Evolutionary conservation across 768 basidiomycete species (phyloP).

Genomic region (Tricholoma saponaceum): DNA sequence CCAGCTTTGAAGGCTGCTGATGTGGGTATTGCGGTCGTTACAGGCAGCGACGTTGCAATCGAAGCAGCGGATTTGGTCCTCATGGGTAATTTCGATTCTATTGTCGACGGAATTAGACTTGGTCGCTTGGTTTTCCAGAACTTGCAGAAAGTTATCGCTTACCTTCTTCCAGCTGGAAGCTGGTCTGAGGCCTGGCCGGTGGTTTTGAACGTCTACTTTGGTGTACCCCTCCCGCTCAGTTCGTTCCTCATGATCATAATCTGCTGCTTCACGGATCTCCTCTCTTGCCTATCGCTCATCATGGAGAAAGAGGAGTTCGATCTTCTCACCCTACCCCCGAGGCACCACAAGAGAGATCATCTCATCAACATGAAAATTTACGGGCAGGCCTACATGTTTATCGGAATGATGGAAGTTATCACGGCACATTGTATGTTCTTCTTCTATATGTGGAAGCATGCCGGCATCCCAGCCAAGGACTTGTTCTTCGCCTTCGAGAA

Average conservation of each 20-base stretch:
- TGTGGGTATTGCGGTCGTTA: constrained; percentile 51
- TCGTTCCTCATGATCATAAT: constrained; percentile 23
- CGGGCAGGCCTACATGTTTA: constrained; percentile 11
- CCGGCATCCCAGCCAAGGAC: constrained; percentile 30
- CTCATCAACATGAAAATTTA: constrained; percentile 19
- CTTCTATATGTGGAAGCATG: constrained; percentile 32
- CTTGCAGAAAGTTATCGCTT: constrained; percentile 43
- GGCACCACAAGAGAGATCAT: constrained; percentile 15
- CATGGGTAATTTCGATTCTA: constrained; percentile 58
- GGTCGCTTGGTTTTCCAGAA: constrained; percentile 57
- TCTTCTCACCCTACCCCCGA: constrained; percentile 14
- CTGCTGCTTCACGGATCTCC: constrained; percentile 16
- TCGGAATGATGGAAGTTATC: constrained; percentile 15
- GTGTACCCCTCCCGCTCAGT: constrained; percentile 52
- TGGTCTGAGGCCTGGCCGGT: constrained; percentile 57
- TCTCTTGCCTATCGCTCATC: constrained; percentile 13
- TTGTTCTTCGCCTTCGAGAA: constrained; percentile 38
- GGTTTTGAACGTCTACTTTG: constrained; percentile 49
- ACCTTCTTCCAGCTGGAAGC: constrained; percentile 45
- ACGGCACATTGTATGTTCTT: constrained; percentile 26
- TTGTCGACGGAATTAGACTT: constrained; percentile 52
- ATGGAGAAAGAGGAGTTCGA: constrained; percentile 18
- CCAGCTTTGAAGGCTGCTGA: constrained; percentile 50
- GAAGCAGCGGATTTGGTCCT: constrained; percentile 49
- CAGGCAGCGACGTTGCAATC: constrained; percentile 40